phyloP scores from a whole-genome alignment of 345 rosid genomes.

The Hibiscus tridactylites region DNA sequence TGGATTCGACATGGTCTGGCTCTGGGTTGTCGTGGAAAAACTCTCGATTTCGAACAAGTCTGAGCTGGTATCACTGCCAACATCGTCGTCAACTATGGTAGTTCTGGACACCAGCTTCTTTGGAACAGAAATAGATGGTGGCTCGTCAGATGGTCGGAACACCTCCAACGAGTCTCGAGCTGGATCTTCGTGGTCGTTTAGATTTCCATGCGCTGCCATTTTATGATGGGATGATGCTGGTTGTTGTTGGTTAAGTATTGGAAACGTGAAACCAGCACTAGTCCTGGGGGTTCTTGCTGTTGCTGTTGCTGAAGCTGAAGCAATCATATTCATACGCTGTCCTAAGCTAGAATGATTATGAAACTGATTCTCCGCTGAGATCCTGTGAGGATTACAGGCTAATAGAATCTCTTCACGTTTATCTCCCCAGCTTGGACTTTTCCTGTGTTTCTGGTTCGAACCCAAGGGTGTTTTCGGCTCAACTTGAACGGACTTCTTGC shows the following conservation, averaged over 20 bases:
- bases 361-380: slow-evolving; percentile 20
- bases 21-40: slow-evolving; percentile 41
- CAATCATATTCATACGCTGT: slow-evolving; percentile 14
- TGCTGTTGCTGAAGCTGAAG: neutral
- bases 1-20: slow-evolving; percentile 17
- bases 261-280: slow-evolving; percentile 43
- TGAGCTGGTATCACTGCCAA: slow-evolving; percentile 86
- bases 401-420: neutral
- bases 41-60: slow-evolving; percentile 96
- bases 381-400: slow-evolving; percentile 1
- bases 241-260: slow-evolving; percentile 26
- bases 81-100: slow-evolving; percentile 38
- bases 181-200: slow-evolving; percentile 10
- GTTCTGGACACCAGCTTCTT: slow-evolving; percentile 18
- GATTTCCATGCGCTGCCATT: neutral
- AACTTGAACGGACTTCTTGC: slow-evolving; percentile 68
- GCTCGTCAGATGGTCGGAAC: slow-evolving; percentile 12
- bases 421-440: no score
- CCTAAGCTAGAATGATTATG: slow-evolving; percentile 11
- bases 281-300: neutral
- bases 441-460: slow-evolving; percentile 1
- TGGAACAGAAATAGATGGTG: neutral
- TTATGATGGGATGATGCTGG: slow-evolving; percentile 5
- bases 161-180: slow-evolving; percentile 53
- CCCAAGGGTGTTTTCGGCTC: slow-evolving; percentile 28